Evolutionary conservation across 441 rosid species (phyloP).

Genomic region (Sinapis alba): DNA sequence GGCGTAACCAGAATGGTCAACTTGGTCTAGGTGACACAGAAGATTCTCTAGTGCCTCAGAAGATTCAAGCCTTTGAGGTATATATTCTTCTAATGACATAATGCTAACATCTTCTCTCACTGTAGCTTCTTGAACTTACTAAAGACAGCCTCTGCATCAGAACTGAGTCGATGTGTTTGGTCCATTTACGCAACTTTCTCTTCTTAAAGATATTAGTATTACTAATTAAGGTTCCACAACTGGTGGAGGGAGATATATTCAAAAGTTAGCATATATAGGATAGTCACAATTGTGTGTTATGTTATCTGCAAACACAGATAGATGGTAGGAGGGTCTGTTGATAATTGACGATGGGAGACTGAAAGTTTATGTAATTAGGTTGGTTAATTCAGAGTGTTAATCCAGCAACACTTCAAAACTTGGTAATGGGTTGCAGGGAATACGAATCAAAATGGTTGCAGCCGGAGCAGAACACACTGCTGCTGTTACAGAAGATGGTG

Average conservation of each 20-base stretch:
- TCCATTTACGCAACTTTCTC: slow-evolving; percentile 23
- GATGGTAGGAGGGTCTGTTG: slow-evolving; percentile 11
- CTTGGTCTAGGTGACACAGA: slow-evolving; percentile 93
- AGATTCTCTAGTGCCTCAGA: slow-evolving; percentile 91
- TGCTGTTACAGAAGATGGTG: slow-evolving; percentile 93
- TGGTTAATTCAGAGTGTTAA: slow-evolving; percentile 7
- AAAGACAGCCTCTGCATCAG: background rate
- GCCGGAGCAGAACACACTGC: slow-evolving; percentile 99
- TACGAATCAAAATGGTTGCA: slow-evolving; percentile 87
- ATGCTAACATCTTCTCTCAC: background rate
- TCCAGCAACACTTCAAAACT: slow-evolving; percentile 18
- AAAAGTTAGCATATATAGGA: background rate
- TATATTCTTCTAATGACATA: slow-evolving; percentile 10
- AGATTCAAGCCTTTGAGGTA: slow-evolving; percentile 91
- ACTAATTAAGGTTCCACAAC: slow-evolving; percentile 24
- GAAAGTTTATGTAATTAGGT: slow-evolving; percentile 13
- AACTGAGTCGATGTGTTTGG: slow-evolving; percentile 22
- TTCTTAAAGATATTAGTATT: slow-evolving; percentile 16
- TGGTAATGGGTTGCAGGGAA: slow-evolving; percentile 55
- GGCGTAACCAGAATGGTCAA: slow-evolving; percentile 99
- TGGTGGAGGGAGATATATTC: slow-evolving; percentile 6
- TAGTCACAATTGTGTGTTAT: background rate
- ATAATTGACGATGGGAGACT: slow-evolving; percentile 5
- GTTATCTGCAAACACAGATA: slow-evolving; percentile 8
- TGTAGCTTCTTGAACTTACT: slow-evolving; percentile 18